Evolutionary conservation across 2,329 filamentous ascomycete genomes (phyloP).

Genomic region (Colletotrichum falcatum): DNA sequence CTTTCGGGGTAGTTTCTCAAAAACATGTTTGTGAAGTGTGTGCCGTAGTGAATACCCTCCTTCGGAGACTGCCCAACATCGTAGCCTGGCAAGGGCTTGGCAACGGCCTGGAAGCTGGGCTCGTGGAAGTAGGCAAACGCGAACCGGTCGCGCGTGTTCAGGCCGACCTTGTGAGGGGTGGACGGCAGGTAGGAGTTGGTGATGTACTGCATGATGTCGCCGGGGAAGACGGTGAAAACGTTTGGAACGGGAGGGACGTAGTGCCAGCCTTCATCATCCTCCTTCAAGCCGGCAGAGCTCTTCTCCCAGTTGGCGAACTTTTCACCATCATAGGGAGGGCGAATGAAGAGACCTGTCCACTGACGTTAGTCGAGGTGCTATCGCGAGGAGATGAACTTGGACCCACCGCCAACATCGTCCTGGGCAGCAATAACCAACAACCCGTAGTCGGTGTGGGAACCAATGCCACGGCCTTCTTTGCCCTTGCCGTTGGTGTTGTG

Average conservation of each 20-base stretch:
- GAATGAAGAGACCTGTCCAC: constrained; percentile 56
- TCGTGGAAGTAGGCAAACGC: constrained; percentile 65
- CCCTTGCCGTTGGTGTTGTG: constrained; percentile 60
- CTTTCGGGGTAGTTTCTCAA: constrained; percentile 62
- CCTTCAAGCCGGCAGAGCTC: constrained; percentile 57
- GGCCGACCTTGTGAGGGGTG: constrained; percentile 63
- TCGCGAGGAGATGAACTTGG: neutral
- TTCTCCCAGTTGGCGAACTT: constrained; percentile 59
- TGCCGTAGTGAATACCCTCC: constrained; percentile 63
- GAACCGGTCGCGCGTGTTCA: constrained; percentile 61
- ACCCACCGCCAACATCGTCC: constrained; percentile 60
- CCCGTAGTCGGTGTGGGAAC: constrained; percentile 64
- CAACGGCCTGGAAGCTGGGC: constrained; percentile 59
- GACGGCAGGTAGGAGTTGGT: constrained; percentile 59
- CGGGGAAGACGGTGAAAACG: constrained; percentile 63
- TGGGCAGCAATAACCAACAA: constrained; percentile 63
- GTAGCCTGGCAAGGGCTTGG: constrained; percentile 57
- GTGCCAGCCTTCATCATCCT: constrained; percentile 60
- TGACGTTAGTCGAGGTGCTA: neutral
- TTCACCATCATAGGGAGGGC: constrained; percentile 56
- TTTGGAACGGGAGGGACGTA: constrained; percentile 59
- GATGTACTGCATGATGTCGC: constrained; percentile 65
- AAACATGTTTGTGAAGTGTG: constrained; percentile 64
- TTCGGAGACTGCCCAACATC: constrained; percentile 47
- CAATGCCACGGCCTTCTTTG: constrained; percentile 61